Conservation (phyloP, 768 basidiomycete species). For the Favolaschia claudopus region DNA sequence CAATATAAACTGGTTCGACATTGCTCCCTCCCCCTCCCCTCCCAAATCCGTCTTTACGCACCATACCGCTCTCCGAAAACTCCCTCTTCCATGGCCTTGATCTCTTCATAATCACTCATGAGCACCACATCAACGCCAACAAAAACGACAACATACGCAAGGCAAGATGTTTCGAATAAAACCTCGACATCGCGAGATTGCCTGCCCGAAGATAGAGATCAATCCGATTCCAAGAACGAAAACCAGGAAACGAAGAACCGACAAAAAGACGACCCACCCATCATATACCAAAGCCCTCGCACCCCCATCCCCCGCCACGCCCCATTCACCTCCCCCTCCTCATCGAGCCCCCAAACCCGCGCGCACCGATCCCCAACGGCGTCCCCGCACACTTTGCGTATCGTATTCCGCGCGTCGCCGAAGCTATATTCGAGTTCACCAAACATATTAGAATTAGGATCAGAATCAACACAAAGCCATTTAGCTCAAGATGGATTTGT, state of each 20-base stretch:
- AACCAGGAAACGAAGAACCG: background rate
- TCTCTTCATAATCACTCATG: conserved; percentile 52
- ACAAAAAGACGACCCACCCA: conserved; percentile 52
- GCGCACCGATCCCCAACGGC: conserved; percentile 54
- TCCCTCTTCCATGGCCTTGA: conserved; percentile 70
- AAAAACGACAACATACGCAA: conserved; percentile 58
- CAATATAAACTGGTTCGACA: no score
- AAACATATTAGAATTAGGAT: no score
- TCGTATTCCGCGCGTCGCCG: conserved; percentile 47
- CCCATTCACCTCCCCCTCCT: conserved; percentile 68
- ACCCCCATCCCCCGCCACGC: conserved; percentile 59
- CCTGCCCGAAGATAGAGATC: conserved; percentile 38
- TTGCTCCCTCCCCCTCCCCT: no score
- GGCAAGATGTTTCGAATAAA: conserved; percentile 73
- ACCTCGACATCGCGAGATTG: conserved; percentile 67
- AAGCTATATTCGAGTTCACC: no score
- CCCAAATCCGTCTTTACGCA: no score
- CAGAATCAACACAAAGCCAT: no score
- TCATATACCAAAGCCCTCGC: conserved; percentile 65
- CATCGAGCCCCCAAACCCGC: conserved; percentile 66
- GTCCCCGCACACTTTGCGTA: conserved; percentile 56
- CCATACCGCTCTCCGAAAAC: conserved; percentile 45
- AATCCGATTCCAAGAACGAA: background rate
- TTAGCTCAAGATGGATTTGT: no score
- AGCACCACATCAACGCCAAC: background rate